Evolutionary conservation across 352 stramenopile genomes (phyloP).

Genomic region (Globisporangium okanoganense): DNA sequence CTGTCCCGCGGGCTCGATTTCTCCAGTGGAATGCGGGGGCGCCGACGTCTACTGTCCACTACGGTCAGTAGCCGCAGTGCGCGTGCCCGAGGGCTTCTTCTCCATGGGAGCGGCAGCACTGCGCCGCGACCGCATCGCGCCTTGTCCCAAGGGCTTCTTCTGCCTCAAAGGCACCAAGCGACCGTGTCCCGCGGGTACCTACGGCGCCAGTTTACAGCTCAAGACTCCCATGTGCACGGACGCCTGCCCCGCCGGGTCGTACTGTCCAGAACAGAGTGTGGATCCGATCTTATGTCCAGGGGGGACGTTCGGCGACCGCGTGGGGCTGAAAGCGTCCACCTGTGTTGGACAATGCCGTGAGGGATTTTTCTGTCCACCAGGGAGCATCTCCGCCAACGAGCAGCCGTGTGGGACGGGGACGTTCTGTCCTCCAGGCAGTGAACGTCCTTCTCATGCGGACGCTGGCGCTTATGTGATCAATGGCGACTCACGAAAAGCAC

Average conservation of each 20-base stretch:
- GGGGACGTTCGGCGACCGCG: conserved; percentile 49
- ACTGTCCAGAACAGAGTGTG: conserved; percentile 36
- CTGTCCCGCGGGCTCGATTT: conserved; percentile 39
- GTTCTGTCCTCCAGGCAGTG: conserved; percentile 43
- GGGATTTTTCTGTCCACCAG: conserved; percentile 61
- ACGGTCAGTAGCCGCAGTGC: conserved; percentile 23
- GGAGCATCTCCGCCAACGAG: conserved; percentile 40
- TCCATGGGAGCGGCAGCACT: conserved; percentile 25
- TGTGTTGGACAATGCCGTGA: conserved; percentile 59
- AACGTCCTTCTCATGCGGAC: conserved; percentile 12
- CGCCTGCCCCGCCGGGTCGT: conserved; percentile 54
- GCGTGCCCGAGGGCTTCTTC: conserved; percentile 41
- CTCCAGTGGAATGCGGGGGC: conserved; percentile 38
- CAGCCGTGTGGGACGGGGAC: conserved; percentile 26
- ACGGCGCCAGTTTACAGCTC: conserved; percentile 30
- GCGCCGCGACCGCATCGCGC: conserved; percentile 23
- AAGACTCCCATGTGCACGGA: conserved; percentile 30
- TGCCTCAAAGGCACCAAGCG: conserved; percentile 37
- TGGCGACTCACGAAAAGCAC: conserved; percentile 17
- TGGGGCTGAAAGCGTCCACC: conserved; percentile 26
- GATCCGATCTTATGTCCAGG: conserved; percentile 33
- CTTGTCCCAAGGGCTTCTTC: conserved; percentile 56
- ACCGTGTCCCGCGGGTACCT: conserved; percentile 50
- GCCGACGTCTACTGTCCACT: conserved; percentile 56
- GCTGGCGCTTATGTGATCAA: conserved; percentile 36